phyloP scores from a whole-genome alignment of 306 rosid genomes.

The Gillenia trifoliata region DNA sequence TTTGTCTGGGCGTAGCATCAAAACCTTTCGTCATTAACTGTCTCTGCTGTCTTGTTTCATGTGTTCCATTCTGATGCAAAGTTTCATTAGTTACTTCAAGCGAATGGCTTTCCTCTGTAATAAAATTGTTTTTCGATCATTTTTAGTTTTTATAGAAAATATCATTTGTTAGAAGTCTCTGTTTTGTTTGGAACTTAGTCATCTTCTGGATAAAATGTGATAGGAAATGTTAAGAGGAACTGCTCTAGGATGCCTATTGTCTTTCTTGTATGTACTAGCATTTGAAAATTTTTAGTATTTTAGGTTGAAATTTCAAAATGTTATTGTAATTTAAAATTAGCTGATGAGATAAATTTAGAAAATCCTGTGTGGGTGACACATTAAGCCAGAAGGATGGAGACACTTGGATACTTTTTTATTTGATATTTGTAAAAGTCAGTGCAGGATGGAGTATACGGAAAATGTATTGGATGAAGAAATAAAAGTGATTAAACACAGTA shows the following conservation, averaged over 20 bases:
- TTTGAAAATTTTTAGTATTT: neutral
- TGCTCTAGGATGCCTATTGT: neutral
- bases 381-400: slow-evolving; percentile 82
- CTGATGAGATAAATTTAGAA: slow-evolving; percentile 8
- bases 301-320: neutral
- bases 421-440: slow-evolving; percentile 60
- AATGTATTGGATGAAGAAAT: slow-evolving; percentile 78
- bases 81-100: neutral
- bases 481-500: slow-evolving; percentile 57
- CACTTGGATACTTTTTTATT: slow-evolving; percentile 58
- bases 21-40: neutral
- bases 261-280: neutral
- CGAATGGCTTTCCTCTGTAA: neutral
- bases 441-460: slow-evolving; percentile 93
- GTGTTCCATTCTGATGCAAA: neutral
- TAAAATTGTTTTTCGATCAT: neutral
- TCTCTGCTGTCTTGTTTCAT: neutral
- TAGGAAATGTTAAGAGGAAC: neutral
- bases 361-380: slow-evolving; percentile 70
- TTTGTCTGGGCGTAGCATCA: neutral
- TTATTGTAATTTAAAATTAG: neutral
- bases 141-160: neutral
- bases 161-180: neutral
- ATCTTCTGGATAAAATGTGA: neutral
- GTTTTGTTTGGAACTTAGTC: neutral